Conservation (phyloP, 352 stramenopile genomes). For the Phytopythium delawarense region DNA sequence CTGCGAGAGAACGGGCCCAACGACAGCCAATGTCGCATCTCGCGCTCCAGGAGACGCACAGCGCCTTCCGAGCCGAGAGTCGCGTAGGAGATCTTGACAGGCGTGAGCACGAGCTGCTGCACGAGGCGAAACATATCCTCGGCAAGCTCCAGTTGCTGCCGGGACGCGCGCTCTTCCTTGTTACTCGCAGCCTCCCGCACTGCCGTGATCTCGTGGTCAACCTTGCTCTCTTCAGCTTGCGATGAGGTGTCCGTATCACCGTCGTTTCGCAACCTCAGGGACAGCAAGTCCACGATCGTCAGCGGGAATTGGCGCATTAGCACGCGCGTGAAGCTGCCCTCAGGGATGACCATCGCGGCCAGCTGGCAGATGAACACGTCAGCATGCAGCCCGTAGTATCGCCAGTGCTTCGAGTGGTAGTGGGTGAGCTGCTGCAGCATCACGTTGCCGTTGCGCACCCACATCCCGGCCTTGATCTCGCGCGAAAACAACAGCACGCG, state of each 20-base stretch:
- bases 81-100: slow-evolving; percentile 39
- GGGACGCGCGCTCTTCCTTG: slow-evolving; percentile 18
- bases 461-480: slow-evolving; percentile 71
- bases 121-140: slow-evolving; percentile 65
- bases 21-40: slow-evolving; percentile 77
- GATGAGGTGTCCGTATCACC: not conserved
- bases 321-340: slow-evolving; percentile 46
- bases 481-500: slow-evolving; percentile 59
- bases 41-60: slow-evolving; percentile 53
- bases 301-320: slow-evolving; percentile 55
- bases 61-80: slow-evolving; percentile 22
- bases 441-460: slow-evolving; percentile 72
- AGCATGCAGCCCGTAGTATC: slow-evolving; percentile 67
- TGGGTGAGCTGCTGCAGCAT: slow-evolving; percentile 82
- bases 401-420: slow-evolving; percentile 81
- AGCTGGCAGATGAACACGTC: slow-evolving; percentile 72
- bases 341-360: slow-evolving; percentile 41
- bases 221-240: slow-evolving; percentile 10
- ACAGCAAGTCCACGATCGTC: slow-evolving; percentile 13
- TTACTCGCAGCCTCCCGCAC: slow-evolving; percentile 1
- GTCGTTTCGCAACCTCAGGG: not conserved
- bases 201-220: slow-evolving; percentile 9
- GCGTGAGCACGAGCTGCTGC: slow-evolving; percentile 53
- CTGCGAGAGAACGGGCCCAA: slow-evolving; percentile 65
- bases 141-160: slow-evolving; percentile 46